Percentiles rank a stretch among this genome's conserved stretches.
phyloP scores from a whole-genome alignment of 257 asterid genomes.

The Jacaranda mimosifolia region DNA sequence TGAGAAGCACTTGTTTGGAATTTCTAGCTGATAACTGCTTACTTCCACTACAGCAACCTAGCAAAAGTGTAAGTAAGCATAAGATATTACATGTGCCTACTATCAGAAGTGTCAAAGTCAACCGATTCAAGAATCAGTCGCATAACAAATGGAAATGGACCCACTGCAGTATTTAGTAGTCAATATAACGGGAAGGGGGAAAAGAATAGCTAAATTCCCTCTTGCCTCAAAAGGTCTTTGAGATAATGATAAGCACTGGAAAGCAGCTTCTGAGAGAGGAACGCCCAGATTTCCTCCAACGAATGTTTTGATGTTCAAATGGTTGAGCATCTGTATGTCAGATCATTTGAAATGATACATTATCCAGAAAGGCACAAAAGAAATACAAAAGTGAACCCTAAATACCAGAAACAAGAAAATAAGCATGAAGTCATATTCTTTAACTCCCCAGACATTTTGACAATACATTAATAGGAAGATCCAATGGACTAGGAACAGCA shows the following conservation, averaged over 20 bases:
- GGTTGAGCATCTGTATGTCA: constrained; percentile 39
- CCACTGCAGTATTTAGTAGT: not conserved
- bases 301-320: constrained; percentile 42
- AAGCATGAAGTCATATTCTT: not conserved
- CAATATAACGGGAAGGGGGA: not conserved
- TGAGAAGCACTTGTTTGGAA: constrained; percentile 43
- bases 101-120: too few relatives aligned
- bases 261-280: constrained; percentile 55
- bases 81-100: not conserved
- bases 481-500: too few relatives aligned
- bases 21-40: constrained; percentile 59
- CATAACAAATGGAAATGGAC: too few relatives aligned
- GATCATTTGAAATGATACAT: not conserved
- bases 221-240: constrained; percentile 44
- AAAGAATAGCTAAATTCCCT: not conserved
- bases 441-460: too few relatives aligned
- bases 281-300: constrained; percentile 53
- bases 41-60: constrained; percentile 57
- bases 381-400: not conserved
- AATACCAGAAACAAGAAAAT: constrained; percentile 1
- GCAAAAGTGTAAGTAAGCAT: constrained; percentile 5
- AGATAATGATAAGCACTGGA: constrained; percentile 42
- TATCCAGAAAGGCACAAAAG: constrained; percentile 2
- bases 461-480: too few relatives aligned
- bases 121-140: too few relatives aligned